Base-by-base conservation (phyloP, 305 asterid genomes). In the Ilex paraguariensis region DNA sequence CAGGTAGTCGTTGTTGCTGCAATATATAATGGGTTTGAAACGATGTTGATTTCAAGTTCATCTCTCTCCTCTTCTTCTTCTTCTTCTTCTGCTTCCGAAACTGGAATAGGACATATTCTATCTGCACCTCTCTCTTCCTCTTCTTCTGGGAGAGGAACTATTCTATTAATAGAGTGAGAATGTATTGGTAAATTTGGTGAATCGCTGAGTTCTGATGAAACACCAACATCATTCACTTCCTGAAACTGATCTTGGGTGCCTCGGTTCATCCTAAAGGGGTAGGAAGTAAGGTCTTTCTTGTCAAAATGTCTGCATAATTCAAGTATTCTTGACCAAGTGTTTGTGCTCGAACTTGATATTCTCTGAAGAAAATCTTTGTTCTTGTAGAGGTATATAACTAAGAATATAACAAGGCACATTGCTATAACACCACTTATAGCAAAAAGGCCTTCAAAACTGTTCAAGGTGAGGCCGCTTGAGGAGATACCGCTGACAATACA, bases 341-440 rank as follows among this genome's bases (percentile, higher is more conserved):
- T 69, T 32, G 61, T 54, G 59, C 57, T 67, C 11, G 81, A 78
- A 57, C 17, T 64, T 21, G 65, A 72, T 9, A 70, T 70, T 44
- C 66, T 53, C 67, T 31, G 3, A 11, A 71, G 48, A 66, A 50
- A 80, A 31, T 69, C 80, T 61, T 68, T 61, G 58, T 77, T 69
- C 56, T 57, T 50, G 67, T 66, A 73, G 10, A 76, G 44, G 68
- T 73, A 79, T 0, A 54, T 33, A 31, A 60, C 66, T 4, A 79
- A 16, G 59, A 70, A 75, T 11, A 68, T 44, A 46, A 67, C n/a
- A 46, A 79, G 72, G 65, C 82, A 65, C 17, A 68, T 44, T 15
- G 75, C 54, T 56, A 74, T 76, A 49, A 79, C 21, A n/a, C 73
- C 73, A 14, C 81, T 79, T 44, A 79, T 73, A n/a, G 60, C 77